Percentiles rank a stretch among this genome's conserved stretches.
Conservation (phyloP, 2,329 filamentous ascomycete genomes). For the Aspergillus tubingensis region DNA sequence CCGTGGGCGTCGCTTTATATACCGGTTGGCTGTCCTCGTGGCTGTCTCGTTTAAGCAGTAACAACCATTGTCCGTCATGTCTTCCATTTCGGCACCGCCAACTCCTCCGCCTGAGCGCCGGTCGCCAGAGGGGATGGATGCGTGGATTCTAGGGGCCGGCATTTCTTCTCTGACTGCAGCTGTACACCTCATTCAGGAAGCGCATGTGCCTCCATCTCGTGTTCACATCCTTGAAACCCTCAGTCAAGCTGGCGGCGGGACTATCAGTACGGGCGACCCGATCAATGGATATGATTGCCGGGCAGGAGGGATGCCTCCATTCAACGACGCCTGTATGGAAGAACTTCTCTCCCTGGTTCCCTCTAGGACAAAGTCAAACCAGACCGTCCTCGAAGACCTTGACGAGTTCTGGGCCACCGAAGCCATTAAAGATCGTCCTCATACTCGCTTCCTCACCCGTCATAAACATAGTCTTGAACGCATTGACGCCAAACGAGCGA, state of each 20-base stretch:
- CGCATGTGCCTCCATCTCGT: slow-evolving; percentile 33
- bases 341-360: slow-evolving; percentile 38
- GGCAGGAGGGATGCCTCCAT: slow-evolving; percentile 37
- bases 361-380: slow-evolving; percentile 18
- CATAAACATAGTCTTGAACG: slow-evolving; percentile 8
- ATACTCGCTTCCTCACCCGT: slow-evolving; percentile 18
- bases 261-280: slow-evolving; percentile 31
- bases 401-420: slow-evolving; percentile 9
- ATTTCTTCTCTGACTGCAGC: slow-evolving; percentile 39
- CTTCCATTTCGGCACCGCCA: not conserved
- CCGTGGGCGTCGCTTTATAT: not conserved
- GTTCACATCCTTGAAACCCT: slow-evolving; percentile 41
- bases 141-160: slow-evolving; percentile 41
- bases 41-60: too few species aligned
- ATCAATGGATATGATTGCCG: slow-evolving; percentile 40
- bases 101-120: slow-evolving; percentile 25
- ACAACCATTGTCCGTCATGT: not conserved
- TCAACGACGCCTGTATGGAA: slow-evolving; percentile 36
- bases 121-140: slow-evolving; percentile 22
- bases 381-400: slow-evolving; percentile 24
- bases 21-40: not conserved
- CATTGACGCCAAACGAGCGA: slow-evolving; percentile 12
- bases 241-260: slow-evolving; percentile 31
- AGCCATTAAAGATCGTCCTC: not conserved
- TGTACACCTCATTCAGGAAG: slow-evolving; percentile 40